phyloP scores from a whole-genome alignment of 75 land plant species.

The Pinus albicaulis region DNA sequence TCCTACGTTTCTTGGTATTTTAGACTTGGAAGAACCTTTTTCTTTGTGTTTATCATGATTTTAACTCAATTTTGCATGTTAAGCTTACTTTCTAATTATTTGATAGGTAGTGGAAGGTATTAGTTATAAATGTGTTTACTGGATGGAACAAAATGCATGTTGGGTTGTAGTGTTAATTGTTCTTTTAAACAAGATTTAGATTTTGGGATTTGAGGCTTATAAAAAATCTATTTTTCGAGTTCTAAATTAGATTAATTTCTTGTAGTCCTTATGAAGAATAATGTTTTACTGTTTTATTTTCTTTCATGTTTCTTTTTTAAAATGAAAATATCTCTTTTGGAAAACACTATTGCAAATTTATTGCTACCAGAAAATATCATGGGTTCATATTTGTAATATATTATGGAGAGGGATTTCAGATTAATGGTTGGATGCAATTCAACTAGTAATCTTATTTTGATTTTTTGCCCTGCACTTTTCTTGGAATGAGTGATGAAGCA shows the following conservation, averaged over 20 bases:
- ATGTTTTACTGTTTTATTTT: background rate
- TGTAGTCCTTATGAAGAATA: background rate
- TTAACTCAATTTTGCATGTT: background rate
- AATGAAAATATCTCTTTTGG: background rate
- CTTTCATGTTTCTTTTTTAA: background rate
- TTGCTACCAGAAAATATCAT: background rate
- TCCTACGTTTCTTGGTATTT: background rate
- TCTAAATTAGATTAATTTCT: background rate
- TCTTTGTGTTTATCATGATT: background rate
- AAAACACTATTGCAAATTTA: background rate
- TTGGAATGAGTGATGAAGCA: constrained; percentile 33
- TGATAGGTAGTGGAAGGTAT: background rate
- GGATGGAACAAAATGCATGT: background rate
- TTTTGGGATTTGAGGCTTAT: background rate
- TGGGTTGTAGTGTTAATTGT: background rate
- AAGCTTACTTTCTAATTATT: background rate
- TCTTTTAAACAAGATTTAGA: background rate
- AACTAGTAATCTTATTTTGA: background rate
- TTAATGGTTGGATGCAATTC: background rate
- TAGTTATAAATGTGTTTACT: background rate
- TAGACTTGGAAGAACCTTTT: background rate
- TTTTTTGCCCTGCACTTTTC: background rate
- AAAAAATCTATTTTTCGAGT: background rate
- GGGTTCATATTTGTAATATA: background rate
- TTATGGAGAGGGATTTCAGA: background rate